Percentiles rank a stretch among this genome's conserved stretches.
Conservation (phyloP, 1,139 yeast genomes). For the Taphrina populina region DNA sequence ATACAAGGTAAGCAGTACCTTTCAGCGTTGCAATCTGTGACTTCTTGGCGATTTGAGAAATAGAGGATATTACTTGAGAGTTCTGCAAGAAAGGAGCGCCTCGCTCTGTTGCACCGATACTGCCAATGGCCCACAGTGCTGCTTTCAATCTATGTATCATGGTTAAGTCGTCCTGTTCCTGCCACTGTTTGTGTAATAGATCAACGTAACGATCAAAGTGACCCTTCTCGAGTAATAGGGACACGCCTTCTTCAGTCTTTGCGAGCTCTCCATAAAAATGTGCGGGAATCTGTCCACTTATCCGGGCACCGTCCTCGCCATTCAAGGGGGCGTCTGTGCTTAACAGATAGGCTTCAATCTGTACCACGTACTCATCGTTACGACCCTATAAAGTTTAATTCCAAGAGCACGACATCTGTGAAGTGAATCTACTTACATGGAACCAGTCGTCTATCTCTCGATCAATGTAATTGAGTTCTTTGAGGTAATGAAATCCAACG, state of each 20-base stretch:
- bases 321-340: background rate
- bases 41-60: slow-evolving; percentile 54
- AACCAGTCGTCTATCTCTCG: slow-evolving; percentile 63
- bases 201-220: slow-evolving; percentile 52
- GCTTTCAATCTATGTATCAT: slow-evolving; percentile 59
- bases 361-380: slow-evolving; percentile 55
- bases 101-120: slow-evolving; percentile 58
- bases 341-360: slow-evolving; percentile 49
- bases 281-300: slow-evolving; percentile 48
- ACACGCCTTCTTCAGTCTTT: slow-evolving; percentile 76
- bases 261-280: slow-evolving; percentile 80
- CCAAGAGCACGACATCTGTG: background rate
- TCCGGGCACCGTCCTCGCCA: background rate
- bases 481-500: slow-evolving; percentile 56
- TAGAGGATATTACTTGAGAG: slow-evolving; percentile 56
- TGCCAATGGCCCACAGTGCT: slow-evolving; percentile 83
- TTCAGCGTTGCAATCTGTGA: slow-evolving; percentile 61
- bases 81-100: slow-evolving; percentile 58
- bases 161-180: slow-evolving; percentile 42
- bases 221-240: slow-evolving; percentile 52
- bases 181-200: slow-evolving; percentile 43
- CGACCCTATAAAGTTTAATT: slow-evolving; percentile 42
- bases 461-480: slow-evolving; percentile 55
- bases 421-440: slow-evolving; percentile 41
- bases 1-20: slow-evolving; percentile 65